Conservation (phyloP, 2,329 filamentous ascomycete genomes). For the Dothistroma septosporum region DNA sequence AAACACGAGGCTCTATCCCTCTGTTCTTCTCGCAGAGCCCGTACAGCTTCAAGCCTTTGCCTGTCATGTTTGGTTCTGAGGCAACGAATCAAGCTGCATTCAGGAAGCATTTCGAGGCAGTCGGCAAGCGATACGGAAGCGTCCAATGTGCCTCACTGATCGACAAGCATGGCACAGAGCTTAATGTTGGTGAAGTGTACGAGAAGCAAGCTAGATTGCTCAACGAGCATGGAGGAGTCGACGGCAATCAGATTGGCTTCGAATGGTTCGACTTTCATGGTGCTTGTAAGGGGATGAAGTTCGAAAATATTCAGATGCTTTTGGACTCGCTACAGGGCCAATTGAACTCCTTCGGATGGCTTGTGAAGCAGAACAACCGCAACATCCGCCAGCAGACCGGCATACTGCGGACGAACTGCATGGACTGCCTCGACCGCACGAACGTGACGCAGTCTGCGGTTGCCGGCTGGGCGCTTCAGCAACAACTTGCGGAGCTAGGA, state of each 20-base stretch:
- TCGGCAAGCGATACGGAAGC: conserved; percentile 67
- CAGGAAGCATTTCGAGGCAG: conserved; percentile 68
- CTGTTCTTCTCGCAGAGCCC: conserved; percentile 93
- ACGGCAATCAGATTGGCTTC: conserved; percentile 59
- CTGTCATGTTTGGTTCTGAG: conserved; percentile 73
- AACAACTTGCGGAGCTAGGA: conserved; percentile 70
- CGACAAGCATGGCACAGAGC: conserved; percentile 81
- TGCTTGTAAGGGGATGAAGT: conserved; percentile 92
- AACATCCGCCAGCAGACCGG: conserved; percentile 58
- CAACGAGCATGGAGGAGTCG: conserved; percentile 58
- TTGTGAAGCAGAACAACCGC: conserved; percentile 50
- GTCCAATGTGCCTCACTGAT: conserved; percentile 80
- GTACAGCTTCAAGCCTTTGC: conserved; percentile 85
- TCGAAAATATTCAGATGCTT: conserved; percentile 84
- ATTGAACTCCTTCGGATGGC: conserved; percentile 70
- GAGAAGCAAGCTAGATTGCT: conserved; percentile 62
- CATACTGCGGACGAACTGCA: conserved; percentile 90
- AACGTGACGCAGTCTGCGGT: conserved; percentile 95
- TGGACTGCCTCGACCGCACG: conserved; percentile 95
- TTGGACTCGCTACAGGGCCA: conserved; percentile 64
- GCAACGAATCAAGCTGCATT: conserved; percentile 76
- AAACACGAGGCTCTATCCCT: conserved; percentile 86
- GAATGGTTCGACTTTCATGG: conserved; percentile 98
- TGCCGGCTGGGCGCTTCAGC: conserved; percentile 74
- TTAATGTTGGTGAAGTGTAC: conserved; percentile 72